These are phyloP conservation scores for Acacia concinna DNA, from an alignment of 331 rosid genomes.

Conservation along the genomic window DNA sequence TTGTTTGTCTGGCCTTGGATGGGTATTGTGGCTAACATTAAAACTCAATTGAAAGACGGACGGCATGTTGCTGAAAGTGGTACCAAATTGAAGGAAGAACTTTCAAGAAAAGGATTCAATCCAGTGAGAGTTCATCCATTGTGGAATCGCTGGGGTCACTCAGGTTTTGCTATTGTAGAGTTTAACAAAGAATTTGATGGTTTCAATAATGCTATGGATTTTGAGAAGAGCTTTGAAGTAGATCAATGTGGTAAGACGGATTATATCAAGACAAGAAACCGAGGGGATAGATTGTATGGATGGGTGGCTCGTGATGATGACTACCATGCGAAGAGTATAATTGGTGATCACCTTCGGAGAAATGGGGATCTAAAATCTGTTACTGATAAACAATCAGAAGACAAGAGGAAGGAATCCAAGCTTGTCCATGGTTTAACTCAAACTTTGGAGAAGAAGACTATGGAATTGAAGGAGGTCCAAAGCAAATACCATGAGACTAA, in stretches of 20 bases:
- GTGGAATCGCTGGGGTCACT: slow-evolving; percentile 65
- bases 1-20: slow-evolving; percentile 72
- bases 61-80: slow-evolving; percentile 67
- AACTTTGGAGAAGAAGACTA: slow-evolving; percentile 40
- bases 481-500: slow-evolving; percentile 35
- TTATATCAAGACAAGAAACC: slow-evolving; percentile 30
- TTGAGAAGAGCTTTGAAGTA: slow-evolving; percentile 62
- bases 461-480: slow-evolving; percentile 41
- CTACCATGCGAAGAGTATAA: slow-evolving; percentile 32
- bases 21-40: slow-evolving; percentile 75
- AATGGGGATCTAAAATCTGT: slow-evolving; percentile 76
- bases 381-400: slow-evolving; percentile 71
- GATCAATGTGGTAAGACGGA: slow-evolving; percentile 58
- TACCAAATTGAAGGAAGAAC: slow-evolving; percentile 54
- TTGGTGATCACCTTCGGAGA: slow-evolving; percentile 58
- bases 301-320: slow-evolving; percentile 86
- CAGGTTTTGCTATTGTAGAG: slow-evolving; percentile 68
- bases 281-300: slow-evolving; percentile 56
- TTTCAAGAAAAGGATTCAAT: slow-evolving; percentile 58
- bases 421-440: slow-evolving; percentile 45
- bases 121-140: slow-evolving; percentile 66
- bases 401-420: slow-evolving; percentile 45
- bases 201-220: slow-evolving; percentile 61
- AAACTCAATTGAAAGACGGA: slow-evolving; percentile 50
- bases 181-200: slow-evolving; percentile 71